phyloP scores from a whole-genome alignment of 1,284 basidiomycete genomes.

The Thelephora terrestris region DNA sequence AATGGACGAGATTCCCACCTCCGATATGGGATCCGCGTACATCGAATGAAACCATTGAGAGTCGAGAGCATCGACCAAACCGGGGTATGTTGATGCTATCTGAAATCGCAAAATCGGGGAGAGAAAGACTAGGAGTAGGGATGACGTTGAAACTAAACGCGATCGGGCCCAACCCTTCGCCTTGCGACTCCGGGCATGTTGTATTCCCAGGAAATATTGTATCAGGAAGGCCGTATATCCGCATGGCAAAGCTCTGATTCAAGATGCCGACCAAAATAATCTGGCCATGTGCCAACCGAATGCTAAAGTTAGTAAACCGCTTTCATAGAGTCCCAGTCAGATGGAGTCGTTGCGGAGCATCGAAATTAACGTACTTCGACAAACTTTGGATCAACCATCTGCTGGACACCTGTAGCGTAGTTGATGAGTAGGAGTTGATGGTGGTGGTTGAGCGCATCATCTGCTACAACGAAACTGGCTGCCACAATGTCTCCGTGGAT shows the following conservation, averaged over 20 bases:
- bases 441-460: slow-evolving; percentile 19
- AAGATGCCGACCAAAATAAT: slow-evolving; percentile 21
- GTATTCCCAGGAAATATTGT: neutral
- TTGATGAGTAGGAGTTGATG: slow-evolving; percentile 31
- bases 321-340: slow-evolving; percentile 6
- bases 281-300: slow-evolving; percentile 17
- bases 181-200: neutral
- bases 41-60: slow-evolving; percentile 7
- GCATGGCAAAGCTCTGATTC: slow-evolving; percentile 19
- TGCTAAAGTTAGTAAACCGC: slow-evolving; percentile 20
- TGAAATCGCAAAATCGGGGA: slow-evolving; percentile 5
- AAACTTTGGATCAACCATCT: slow-evolving; percentile 22
- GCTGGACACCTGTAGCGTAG: slow-evolving; percentile 19
- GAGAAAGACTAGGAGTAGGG: slow-evolving; percentile 1
- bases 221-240: slow-evolving; percentile 18
- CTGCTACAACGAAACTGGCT: slow-evolving; percentile 24
- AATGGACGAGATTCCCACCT: slow-evolving; percentile 6
- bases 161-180: neutral
- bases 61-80: neutral
- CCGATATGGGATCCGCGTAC: slow-evolving; percentile 1
- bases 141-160: neutral
- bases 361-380: slow-evolving; percentile 20
- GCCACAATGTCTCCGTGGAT: slow-evolving; percentile 23
- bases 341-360: neutral
- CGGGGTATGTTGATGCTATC: slow-evolving; percentile 2